phyloP scores from a whole-genome alignment of 345 rosid genomes.

The Arabidopsis thaliana region TAIR10.1 NC_003071.7:6947001-6947500 shows the following conservation, averaged over 20 bases:
- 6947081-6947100: not conserved
- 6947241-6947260: not conserved
- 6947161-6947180: slow-evolving; percentile 24
- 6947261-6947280: slow-evolving; percentile 10
- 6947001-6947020: not conserved
- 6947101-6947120: slow-evolving; percentile 7
- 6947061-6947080: not conserved
- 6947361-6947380: slow-evolving; percentile 57
- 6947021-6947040: not conserved
- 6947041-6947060: not conserved
- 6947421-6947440: slow-evolving; percentile 40
- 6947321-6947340: slow-evolving; percentile 20
- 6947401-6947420: slow-evolving; percentile 53
- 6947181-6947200: slow-evolving; percentile 16
- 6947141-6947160: slow-evolving; percentile 37
- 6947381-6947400: slow-evolving; percentile 60
- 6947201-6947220: slow-evolving; percentile 8
- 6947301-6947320: slow-evolving; percentile 28
- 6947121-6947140: slow-evolving; percentile 14
- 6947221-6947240: slow-evolving; percentile 16
- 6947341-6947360: slow-evolving; percentile 50
- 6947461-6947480: slow-evolving; percentile 32
- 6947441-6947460: slow-evolving; percentile 26
- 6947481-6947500: slow-evolving; percentile 43
- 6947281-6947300: slow-evolving; percentile 26